Conservation (phyloP, 441 rosid genomes). For the Bocquillonia castaneifolia region DNA sequence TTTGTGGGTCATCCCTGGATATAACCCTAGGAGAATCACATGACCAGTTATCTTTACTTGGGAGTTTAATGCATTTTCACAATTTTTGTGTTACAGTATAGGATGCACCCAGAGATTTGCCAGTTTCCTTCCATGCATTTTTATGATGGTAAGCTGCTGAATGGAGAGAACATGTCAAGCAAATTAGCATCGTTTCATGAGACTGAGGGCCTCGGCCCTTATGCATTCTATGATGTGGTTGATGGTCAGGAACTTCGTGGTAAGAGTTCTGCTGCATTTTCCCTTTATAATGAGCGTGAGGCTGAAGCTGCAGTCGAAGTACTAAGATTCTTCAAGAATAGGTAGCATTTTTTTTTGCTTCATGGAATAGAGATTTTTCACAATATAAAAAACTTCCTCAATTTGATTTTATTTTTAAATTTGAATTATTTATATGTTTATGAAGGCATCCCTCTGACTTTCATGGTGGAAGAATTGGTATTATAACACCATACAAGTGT, state of each 20-base stretch:
- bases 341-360: conserved; percentile 33
- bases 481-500: conserved; percentile 87
- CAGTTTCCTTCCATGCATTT: conserved; percentile 85
- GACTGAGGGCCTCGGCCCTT: conserved; percentile 66
- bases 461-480: conserved; percentile 72
- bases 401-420: not conserved
- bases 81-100: conserved; percentile 57
- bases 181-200: conserved; percentile 76
- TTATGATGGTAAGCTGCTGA: conserved; percentile 76
- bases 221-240: conserved; percentile 66
- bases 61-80: conserved; percentile 13
- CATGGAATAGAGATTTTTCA: not conserved
- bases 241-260: conserved; percentile 87
- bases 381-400: not conserved
- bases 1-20: not conserved
- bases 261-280: conserved; percentile 65
- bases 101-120: conserved; percentile 98
- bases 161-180: conserved; percentile 65
- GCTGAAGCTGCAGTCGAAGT: conserved; percentile 89
- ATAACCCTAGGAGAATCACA: not conserved
- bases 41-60: not conserved
- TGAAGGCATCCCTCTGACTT: conserved; percentile 79
- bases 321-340: conserved; percentile 63
- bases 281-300: conserved; percentile 82
- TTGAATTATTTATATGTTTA: conserved; percentile 12